These are phyloP conservation scores for Amoeboaphelidium protococcarum DNA, from an alignment of 371 early-diverging fungal species.

Conservation along the genomic window DNA sequence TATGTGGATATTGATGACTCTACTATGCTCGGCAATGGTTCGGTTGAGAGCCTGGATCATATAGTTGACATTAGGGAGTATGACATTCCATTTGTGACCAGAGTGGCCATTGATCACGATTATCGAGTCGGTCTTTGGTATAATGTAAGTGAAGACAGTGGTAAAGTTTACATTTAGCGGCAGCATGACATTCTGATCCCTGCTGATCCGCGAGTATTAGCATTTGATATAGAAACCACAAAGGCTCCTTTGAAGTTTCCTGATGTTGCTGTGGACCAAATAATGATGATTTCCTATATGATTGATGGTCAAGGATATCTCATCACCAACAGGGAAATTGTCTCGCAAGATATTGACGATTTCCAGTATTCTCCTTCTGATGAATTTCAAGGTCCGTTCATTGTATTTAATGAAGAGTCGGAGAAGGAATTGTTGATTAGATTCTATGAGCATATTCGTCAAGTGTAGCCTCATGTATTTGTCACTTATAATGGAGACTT, in stretches of 20 bases:
- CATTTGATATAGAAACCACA: constrained; percentile 98
- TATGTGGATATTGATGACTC: constrained; percentile 10
- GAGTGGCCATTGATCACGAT: constrained; percentile 78
- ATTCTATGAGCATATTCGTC: constrained; percentile 79
- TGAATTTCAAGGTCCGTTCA: constrained; percentile 87
- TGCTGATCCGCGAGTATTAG: constrained; percentile 82
- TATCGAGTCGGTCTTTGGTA: constrained; percentile 94
- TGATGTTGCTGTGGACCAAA: constrained; percentile 63
- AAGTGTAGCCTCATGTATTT: constrained; percentile 66
- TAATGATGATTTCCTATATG: constrained; percentile 99
- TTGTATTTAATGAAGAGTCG: constrained; percentile 77
- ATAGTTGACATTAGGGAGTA: constrained; percentile 76
- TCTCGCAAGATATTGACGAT: constrained; percentile 84
- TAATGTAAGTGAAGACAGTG: constrained; percentile 21
- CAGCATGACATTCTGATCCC: constrained; percentile 69
- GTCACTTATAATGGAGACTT: constrained; percentile 98
- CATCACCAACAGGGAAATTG: constrained; percentile 91
- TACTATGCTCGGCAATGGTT: constrained; percentile 2
- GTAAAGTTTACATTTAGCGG: constrained; percentile 23
- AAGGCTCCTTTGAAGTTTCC: constrained; percentile 97
- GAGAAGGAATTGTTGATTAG: constrained; percentile 52
- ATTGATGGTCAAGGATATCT: constrained; percentile 90
- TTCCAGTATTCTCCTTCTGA: constrained; percentile 96
- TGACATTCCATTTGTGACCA: constrained; percentile 75
- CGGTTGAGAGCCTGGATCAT: constrained; percentile 15